phyloP scores from a whole-genome alignment of 176 grass and related monocot genomes.

The Triticum dicoccoides region DNA sequence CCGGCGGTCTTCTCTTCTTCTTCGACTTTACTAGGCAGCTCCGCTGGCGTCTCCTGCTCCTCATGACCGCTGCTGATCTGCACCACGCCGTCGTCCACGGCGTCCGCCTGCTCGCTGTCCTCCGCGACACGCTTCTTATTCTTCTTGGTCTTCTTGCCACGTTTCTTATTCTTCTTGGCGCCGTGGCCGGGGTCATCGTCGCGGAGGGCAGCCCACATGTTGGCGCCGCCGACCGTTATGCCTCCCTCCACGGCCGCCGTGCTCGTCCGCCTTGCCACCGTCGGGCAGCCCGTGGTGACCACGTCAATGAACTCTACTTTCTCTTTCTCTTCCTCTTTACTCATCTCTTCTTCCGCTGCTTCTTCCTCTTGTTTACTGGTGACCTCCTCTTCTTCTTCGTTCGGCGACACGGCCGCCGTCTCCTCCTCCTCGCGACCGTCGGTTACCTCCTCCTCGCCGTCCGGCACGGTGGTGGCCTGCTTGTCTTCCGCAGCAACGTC shows the following conservation, averaged over 20 bases:
- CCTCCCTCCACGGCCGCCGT: neutral
- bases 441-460: too few species aligned
- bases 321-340: neutral
- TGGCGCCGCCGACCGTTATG: neutral
- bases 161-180: neutral
- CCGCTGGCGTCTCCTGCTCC: neutral
- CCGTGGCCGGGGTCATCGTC: constrained; percentile 8
- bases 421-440: neutral
- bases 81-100: neutral
- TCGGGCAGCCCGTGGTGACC: neutral
- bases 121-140: neutral
- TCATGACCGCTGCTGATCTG: neutral
- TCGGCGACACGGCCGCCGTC: too few species aligned
- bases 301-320: neutral
- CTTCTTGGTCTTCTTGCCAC: neutral
- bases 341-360: neutral
- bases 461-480: too few species aligned
- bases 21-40: neutral
- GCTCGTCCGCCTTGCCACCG: neutral
- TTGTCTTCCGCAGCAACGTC: neutral
- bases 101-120: neutral
- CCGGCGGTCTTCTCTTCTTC: neutral
- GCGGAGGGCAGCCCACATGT: constrained; percentile 24
- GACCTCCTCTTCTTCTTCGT: too few species aligned
- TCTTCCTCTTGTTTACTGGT: neutral